A percentile compares a stretch with the other conserved stretches of the same genome.
Evolutionary conservation across 2,329 filamentous ascomycete species (phyloP).

Genomic region (Colletotrichum sp.): DNA sequence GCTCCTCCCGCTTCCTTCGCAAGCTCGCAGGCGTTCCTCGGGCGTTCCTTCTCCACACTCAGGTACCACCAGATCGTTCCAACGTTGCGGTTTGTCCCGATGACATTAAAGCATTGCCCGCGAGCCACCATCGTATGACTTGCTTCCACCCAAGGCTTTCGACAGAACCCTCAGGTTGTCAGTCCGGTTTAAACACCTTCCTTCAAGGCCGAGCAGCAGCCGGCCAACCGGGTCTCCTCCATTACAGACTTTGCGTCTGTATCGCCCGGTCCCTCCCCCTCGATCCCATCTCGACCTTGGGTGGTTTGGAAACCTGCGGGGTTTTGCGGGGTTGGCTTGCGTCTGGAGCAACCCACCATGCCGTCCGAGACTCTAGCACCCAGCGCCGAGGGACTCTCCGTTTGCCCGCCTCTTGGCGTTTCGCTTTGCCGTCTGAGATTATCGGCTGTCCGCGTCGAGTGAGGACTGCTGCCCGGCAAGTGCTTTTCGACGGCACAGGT

Average conservation of each 20-base stretch:
- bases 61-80: background rate
- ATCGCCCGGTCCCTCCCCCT: background rate
- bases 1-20: background rate
- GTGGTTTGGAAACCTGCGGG: conserved; percentile 6
- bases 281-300: background rate
- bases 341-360: background rate
- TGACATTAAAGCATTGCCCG: background rate
- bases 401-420: background rate
- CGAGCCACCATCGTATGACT: background rate
- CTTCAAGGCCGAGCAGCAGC: background rate
- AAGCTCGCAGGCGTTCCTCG: background rate
- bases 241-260: background rate
- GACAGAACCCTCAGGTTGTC: background rate
- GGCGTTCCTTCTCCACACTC: background rate
- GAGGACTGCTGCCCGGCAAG: background rate
- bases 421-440: background rate
- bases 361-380: background rate
- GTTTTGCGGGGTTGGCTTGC: conserved; percentile 2
- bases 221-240: background rate
- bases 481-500: background rate
- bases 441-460: background rate
- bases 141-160: background rate
- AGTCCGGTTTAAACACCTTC: background rate
- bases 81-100: background rate
- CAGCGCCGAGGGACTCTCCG: background rate